Evolutionary conservation across 1,284 basidiomycete genomes (phyloP).

Genomic region (Uromyces viciae-fabae): DNA sequence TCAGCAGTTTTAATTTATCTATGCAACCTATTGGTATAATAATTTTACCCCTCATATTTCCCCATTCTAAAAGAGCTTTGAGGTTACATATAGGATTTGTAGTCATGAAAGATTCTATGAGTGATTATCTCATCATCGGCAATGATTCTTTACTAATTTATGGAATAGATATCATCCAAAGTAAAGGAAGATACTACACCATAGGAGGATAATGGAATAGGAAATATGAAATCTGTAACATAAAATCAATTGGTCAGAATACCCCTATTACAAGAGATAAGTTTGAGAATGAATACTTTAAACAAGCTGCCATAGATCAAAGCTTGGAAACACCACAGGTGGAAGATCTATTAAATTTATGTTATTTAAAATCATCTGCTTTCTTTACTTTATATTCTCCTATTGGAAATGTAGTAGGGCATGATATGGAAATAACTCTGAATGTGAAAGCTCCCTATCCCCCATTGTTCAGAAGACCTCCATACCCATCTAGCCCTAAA

Average conservation of each 20-base stretch:
- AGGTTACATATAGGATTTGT: not conserved
- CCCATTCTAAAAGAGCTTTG: not conserved
- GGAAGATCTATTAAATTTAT: not conserved
- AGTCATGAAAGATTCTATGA: not conserved
- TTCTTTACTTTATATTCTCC: not conserved
- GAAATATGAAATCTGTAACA: not conserved
- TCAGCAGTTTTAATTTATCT: not conserved
- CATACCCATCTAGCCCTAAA: not conserved
- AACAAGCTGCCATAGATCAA: not conserved
- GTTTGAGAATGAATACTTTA: not conserved
- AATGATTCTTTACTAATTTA: not conserved
- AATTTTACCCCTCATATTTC: not conserved
- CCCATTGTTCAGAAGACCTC: not conserved
- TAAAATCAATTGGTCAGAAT: not conserved
- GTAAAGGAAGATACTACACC: not conserved
- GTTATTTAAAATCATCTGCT: too few relatives aligned
- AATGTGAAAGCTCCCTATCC: not conserved
- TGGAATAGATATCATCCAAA: not conserved
- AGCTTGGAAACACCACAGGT: too few relatives aligned
- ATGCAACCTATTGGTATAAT: not conserved
- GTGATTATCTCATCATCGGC: not conserved
- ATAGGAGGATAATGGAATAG: not conserved
- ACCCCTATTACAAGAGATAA: not conserved
- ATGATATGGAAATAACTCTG: not conserved
- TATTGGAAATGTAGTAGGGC: not conserved